These are phyloP conservation scores for Fusarium nisikadoi DNA, from an alignment of 2,329 filamentous ascomycete genomes.

Conservation along the genomic window DNA sequence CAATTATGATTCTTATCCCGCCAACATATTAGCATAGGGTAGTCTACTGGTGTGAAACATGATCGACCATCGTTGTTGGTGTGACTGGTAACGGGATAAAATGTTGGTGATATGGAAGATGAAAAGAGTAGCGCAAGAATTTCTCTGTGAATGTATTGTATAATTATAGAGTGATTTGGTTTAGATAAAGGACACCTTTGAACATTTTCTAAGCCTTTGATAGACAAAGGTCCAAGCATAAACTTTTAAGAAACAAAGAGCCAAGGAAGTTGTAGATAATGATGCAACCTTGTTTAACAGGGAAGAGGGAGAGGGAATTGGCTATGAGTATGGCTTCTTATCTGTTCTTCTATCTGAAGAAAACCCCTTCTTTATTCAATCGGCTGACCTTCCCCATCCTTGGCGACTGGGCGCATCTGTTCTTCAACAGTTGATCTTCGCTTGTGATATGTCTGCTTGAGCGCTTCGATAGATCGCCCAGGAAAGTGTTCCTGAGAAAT, in stretches of 20 bases:
- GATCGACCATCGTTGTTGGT: no score
- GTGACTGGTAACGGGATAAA: not conserved
- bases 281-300: no score
- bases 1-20: not conserved
- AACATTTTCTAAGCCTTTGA: not conserved
- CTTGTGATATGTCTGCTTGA: not conserved
- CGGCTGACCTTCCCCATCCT: not conserved
- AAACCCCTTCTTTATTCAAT: not conserved
- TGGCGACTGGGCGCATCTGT: not conserved
- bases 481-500: not conserved
- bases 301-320: not conserved
- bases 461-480: not conserved
- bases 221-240: no score
- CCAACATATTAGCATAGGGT: not conserved
- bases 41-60: not conserved
- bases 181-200: rapidly evolving
- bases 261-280: no score
- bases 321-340: not conserved
- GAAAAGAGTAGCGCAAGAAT: not conserved
- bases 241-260: rapidly evolving
- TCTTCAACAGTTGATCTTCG: not conserved
- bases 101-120: not conserved
- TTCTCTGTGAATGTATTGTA: no score
- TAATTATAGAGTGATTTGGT: not conserved
- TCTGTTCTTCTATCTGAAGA: not conserved